Base-by-base conservation (phyloP, 2,329 filamentous ascomycete species). In the Alternaria panax region DNA sequence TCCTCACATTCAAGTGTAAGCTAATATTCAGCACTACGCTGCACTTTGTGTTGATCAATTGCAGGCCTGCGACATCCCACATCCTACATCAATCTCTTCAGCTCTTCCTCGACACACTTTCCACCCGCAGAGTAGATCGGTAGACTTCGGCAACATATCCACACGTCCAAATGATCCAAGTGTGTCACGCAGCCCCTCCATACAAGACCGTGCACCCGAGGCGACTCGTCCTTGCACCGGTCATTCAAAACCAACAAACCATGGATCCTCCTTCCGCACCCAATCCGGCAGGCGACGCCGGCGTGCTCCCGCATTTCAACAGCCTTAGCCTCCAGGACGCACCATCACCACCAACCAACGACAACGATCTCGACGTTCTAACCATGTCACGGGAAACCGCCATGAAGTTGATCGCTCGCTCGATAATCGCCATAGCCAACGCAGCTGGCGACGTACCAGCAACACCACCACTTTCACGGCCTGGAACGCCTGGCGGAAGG, bases 391-490 rank as follows among this genome's bases (percentile, higher is more conserved):
- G 92, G 4, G 83, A 89, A 51, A 88, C 88, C 2, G 93, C 93
- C 5, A 85, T 98, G 72, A 91, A 90, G 72, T 82, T 96, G 64
- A 85, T 98, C n/a, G 89, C 89, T 66, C 84, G 87, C 38, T 76
- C 79, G 12, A 71, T 83, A 16, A 74, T 80, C 69, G 84, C 87
- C 4, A 83, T 95, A 51, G 89, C 92, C 27, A 85, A 86, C 63
- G 83, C 89, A 59, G 92, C 90, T 2, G 90, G 91, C 72, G 92
- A 96, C 71, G 83, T 95, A 12, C 92, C 91, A 22, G 90, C 90
- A 16, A 95, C 90, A n/a, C 91, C 90, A 55, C 90, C 90, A 5
- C 85, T 89, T 2, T 84, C 84, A 53, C 84, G 84, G 24, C 86
- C 87, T 0, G 84, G 84, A 2, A 85, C 88, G n/a, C 88, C 90